Base-by-base conservation (phyloP, 495 filamentous ascomycete species). In the Cetradonia linearis region DNA sequence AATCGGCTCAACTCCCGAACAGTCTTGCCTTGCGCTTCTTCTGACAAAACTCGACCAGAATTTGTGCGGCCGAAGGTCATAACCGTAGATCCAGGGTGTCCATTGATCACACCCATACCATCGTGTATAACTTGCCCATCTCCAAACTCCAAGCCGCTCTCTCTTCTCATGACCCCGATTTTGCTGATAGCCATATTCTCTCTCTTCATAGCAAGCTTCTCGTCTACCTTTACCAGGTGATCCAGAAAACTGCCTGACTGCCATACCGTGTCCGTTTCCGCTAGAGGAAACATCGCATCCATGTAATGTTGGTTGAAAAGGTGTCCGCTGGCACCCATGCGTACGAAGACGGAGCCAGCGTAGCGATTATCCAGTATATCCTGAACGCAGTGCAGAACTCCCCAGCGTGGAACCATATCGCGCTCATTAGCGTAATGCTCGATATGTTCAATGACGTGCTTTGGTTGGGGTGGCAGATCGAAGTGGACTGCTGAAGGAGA, bases 351-450 rank as follows among this genome's bases (percentile, higher is more conserved):
- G 16, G 81, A 80, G 1, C 90, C 90, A 67, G 87, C 81, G 70
- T 86, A 95, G 25, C 87, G 78, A 54, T 78, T 77, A 25, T 59
- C 11, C 31, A 65, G 38, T 16, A 66, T 55, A 6, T 68, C 55
- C 34, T 48, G 46, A 11, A 78, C 75, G 66, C 87, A 91, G 62
- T 86, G 77, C 13, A 94, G 75, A 2, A 91, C 81, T 2, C 90
- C 90, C 76, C 85, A 88, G 3, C 82, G 69, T 1, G 87, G 79
- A 0, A 95, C 88, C 62, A 89, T 86, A 65, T 95, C 90, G 18
- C 74, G 75, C 13, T 79, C 77, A 68, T 92, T 89, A 18, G 83
- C 85, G 69, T 94, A 95, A 70, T 95, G 90, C 69, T 95, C 90
- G 38, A 95, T 87, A 59, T 92, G 77, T 1, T 79, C 73, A 54